Percentiles rank a stretch among this genome's conserved stretches.
Conservation (phyloP, 139 green algal genomes). For the Coelastrella sp. region DNA sequence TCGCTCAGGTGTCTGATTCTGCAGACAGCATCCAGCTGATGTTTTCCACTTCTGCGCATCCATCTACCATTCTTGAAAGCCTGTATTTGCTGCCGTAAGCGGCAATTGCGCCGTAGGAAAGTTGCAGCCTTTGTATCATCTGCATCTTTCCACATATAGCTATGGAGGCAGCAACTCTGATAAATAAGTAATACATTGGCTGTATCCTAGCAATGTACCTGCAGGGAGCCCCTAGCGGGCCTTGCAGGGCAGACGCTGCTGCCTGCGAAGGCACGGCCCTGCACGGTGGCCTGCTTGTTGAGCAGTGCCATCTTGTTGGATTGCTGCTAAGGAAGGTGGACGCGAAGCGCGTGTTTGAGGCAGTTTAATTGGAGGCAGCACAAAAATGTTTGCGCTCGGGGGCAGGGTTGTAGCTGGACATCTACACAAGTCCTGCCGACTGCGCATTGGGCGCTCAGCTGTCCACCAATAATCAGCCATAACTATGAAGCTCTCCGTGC, state of each 20-base stretch:
- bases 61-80: background rate
- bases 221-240: constrained; percentile 17
- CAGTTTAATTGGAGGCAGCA: background rate
- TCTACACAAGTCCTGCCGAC: background rate
- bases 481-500: background rate
- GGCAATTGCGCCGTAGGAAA: background rate
- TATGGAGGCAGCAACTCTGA: background rate
- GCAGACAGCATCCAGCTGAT: background rate
- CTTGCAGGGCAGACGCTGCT: constrained; percentile 7
- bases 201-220: background rate
- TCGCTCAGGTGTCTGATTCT: background rate
- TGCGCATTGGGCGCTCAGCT: background rate
- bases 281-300: constrained; percentile 13
- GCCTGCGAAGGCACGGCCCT: constrained; percentile 1
- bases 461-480: background rate
- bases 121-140: background rate
- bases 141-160: background rate
- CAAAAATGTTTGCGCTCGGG: background rate
- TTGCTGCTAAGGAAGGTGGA: constrained; percentile 15
- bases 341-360: background rate
- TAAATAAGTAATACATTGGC: background rate
- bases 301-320: constrained; percentile 1
- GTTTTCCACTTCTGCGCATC: background rate
- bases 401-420: background rate
- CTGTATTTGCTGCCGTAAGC: background rate